Base-by-base conservation (phyloP, 805 yeast genomes). In the Starmerella etchellsii region DNA sequence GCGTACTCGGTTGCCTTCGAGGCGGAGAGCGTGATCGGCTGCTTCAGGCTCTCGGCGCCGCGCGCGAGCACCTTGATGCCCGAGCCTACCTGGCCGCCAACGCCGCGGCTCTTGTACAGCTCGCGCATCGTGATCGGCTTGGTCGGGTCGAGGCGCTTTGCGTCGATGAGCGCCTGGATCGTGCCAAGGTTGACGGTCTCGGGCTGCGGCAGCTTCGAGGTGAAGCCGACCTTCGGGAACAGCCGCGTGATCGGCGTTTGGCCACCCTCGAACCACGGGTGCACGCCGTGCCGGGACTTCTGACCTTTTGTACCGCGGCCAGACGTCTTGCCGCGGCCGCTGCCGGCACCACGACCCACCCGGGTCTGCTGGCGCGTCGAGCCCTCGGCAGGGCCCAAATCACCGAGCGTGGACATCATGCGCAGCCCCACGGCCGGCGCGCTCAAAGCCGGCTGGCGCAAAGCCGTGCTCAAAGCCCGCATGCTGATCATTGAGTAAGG, bases 281-380 rank as follows among this genome's bases (percentile, higher is more conserved):
- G 88, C 24, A 88, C 88, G 31, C 78, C 73, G 29, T 88, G 81
- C 64, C 97, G 75, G 10, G 97, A 95, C 65, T 88, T 88, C 61
- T 88, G 97, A 74, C 98, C 98, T 66, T 91, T 91, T 56, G 83
- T 94, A 69, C 98, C 98, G 61, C 97, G 73, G 36, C 95, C 94
- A 6, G 96, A 76, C 3, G 97, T 91, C 63, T 88, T 87, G 66
- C 98, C 98, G 50, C 73, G 68, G 20, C 63, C 64, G 28, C 93
- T 79, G 31, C 93, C 85, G 20, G 95, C 94, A 65, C 97, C 97
- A 67, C 98, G 77, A 63, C 98, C 98, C 11, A 88, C 68, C 61
- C 95, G 71, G 56, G 77, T 53, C 30, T 48, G 53, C 43, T 57
- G 58, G 31, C 56, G 53, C 18, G 58, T 55, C 8, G 61, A 47